A percentile compares a stretch with the other conserved stretches of the same genome.
These are phyloP conservation scores for Schwanniomyces yamadae DNA, from an alignment of 805 yeast genomes.

Conservation along the genomic window DNA sequence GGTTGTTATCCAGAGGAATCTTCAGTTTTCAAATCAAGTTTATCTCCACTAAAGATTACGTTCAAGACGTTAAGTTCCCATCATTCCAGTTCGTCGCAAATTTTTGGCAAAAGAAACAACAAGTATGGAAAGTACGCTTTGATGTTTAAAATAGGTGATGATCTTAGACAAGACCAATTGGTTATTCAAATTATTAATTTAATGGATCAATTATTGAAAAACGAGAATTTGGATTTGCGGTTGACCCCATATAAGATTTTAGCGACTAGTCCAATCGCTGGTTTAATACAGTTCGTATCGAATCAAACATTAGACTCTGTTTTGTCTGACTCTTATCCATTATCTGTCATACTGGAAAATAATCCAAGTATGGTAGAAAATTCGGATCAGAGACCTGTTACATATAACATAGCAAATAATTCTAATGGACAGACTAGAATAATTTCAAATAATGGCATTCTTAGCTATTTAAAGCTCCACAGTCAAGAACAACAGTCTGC, in stretches of 20 bases:
- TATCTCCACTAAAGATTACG: slow-evolving; percentile 83
- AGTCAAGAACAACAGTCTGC: slow-evolving; percentile 31
- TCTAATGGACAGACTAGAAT: background rate
- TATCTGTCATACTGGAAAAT: slow-evolving; percentile 4
- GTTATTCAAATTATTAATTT: slow-evolving; percentile 90
- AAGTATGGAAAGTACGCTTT: slow-evolving; percentile 60
- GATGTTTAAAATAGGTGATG: slow-evolving; percentile 96
- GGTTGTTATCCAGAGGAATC: slow-evolving; percentile 81
- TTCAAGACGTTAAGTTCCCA: slow-evolving; percentile 53
- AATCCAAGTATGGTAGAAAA: slow-evolving; percentile 7
- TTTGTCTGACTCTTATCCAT: slow-evolving; percentile 40
- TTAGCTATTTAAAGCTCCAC: slow-evolving; percentile 66
- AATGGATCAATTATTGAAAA: slow-evolving; percentile 84
- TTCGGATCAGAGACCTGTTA: slow-evolving; percentile 1
- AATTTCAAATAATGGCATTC: slow-evolving; percentile 60
- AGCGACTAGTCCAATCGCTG: slow-evolving; percentile 89
- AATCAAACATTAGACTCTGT: slow-evolving; percentile 86
- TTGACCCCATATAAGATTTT: slow-evolving; percentile 86
- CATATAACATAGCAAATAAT: background rate
- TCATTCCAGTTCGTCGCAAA: slow-evolving; percentile 19
- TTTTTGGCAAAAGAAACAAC: slow-evolving; percentile 31
- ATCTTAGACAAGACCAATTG: slow-evolving; percentile 91
- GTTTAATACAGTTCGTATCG: slow-evolving; percentile 92
- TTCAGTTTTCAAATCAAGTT: slow-evolving; percentile 85
- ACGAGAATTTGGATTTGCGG: slow-evolving; percentile 86